phyloP scores from a whole-genome alignment of 805 yeast genomes.

The Yueomyces sinensis region DNA sequence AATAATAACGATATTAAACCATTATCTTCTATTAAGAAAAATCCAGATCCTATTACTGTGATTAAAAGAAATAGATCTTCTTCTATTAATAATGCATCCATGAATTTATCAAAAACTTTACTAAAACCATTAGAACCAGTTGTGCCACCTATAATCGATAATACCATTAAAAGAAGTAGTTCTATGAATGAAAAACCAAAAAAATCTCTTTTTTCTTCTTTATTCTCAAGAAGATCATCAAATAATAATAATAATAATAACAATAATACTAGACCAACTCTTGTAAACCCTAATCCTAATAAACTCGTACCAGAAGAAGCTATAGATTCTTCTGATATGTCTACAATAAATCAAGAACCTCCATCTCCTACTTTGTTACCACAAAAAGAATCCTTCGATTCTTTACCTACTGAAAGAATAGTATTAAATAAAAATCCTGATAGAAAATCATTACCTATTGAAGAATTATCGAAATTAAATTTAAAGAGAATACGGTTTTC shows the following conservation, averaged over 20 bases:
- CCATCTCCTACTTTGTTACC: neutral
- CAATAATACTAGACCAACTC: neutral
- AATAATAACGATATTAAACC: neutral
- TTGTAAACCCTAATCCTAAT: neutral
- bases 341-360: constrained; percentile 5
- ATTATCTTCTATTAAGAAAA: no score
- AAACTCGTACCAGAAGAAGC: constrained; percentile 1
- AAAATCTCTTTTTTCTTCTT: constrained; percentile 16
- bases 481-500: constrained; percentile 68
- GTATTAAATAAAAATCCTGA: constrained; percentile 34
- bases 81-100: constrained; percentile 10
- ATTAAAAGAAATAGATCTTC: constrained; percentile 12
- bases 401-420: constrained; percentile 21
- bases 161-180: constrained; percentile 5
- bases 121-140: constrained; percentile 7
- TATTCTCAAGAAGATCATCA: constrained; percentile 14
- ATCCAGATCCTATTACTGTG: neutral
- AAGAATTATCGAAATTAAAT: constrained; percentile 9
- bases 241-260: neutral
- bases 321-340: neutral
- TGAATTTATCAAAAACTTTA: constrained; percentile 4
- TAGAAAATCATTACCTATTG: constrained; percentile 25
- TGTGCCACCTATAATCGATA: neutral
- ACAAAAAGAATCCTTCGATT: neutral
- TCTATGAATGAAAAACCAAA: constrained; percentile 17